Conservation (phyloP, 2,329 filamentous ascomycete species). For the Tolypocladium pustulatum region DNA sequence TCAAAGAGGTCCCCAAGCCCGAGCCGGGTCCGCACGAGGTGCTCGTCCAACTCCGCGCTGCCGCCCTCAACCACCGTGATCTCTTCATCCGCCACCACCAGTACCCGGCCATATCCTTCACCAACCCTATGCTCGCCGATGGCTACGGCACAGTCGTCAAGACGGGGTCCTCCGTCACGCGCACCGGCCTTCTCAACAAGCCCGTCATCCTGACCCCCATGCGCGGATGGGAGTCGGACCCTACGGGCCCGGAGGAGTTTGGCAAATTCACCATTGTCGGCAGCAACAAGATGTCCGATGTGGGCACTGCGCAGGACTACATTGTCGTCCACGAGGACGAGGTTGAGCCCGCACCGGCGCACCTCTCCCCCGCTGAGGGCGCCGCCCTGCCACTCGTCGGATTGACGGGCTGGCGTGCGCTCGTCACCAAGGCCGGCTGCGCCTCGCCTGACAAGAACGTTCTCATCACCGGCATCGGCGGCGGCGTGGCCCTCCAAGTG, state of each 20-base stretch:
- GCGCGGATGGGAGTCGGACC: constrained; percentile 63
- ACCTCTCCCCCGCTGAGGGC: constrained; percentile 63
- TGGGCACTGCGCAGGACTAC: constrained; percentile 68
- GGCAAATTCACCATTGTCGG: constrained; percentile 55
- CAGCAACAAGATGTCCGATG: constrained; percentile 47
- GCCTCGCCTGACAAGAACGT: constrained; percentile 59
- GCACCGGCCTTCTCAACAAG: constrained; percentile 40
- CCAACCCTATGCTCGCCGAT: constrained; percentile 70
- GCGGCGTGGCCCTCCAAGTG: constrained; percentile 76
- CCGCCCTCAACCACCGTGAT: constrained; percentile 88
- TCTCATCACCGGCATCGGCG: constrained; percentile 83
- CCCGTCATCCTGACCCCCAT: constrained; percentile 71
- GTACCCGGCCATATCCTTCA: constrained; percentile 78
- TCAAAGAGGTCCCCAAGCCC: constrained; percentile 53
- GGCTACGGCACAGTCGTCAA: constrained; percentile 65
- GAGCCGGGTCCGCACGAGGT: constrained; percentile 57
- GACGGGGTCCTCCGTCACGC: constrained; percentile 39
- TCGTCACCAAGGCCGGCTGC: constrained; percentile 66
- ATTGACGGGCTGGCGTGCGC: constrained; percentile 77
- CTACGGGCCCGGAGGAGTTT: constrained; percentile 61
- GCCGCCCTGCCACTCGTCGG: constrained; percentile 80
- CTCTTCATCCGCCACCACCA: constrained; percentile 88
- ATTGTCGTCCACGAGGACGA: constrained; percentile 59
- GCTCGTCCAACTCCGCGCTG: constrained; percentile 65
- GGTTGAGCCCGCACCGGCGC: constrained; percentile 63